Evolutionary conservation across 306 rosid species (phyloP), one percentile per base, ranked within the genome.

Genomic region (Quercus gilva): DNA sequence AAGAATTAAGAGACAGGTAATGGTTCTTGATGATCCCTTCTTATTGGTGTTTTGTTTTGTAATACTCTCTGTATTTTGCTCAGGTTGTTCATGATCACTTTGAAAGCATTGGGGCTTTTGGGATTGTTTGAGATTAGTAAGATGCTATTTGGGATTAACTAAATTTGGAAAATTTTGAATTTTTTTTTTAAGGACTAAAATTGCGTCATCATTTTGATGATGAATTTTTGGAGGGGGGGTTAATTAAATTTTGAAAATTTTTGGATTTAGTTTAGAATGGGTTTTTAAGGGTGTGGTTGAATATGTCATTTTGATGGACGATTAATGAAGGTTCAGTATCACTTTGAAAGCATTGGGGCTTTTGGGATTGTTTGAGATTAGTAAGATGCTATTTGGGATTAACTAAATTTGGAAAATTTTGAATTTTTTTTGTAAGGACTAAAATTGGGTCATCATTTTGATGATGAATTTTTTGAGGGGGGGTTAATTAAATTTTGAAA

Each of bases 371-470:
- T 23, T 23, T 23, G 25, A 23, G 25, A 23, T 23, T 23, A 23
- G 25, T 23, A 23, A 23, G 25, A 23, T 23, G 25, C 25, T 23
- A 23, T 23, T 23, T 23, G 25, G 25, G 25, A 23, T 23, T 23
- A 23, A 23, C 25, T 23, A 23, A 23, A 23, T 23, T 23, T 23
- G 25, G 25, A 23, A 23, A 23, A 23, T 23, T 23, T 23, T 23
- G 25, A 23, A 23, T 23, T 23, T 23, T 23, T 23, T 73, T 73
- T 12, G 59, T 75, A 76, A 74, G 43, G 79, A 55, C 68, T 68
- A 76, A 64, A 43, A n/a, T 10, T n/a, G 65, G 64, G 77, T 58
- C 76, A 31, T 69, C 33, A 75, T 21, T 6, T 67, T 83, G 51
- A 67, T 53, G 65, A 58, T 55, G 25, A 68, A 67, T 67, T 18